Conservation (phyloP, 1,284 basidiomycete species). For the Sanghuangporus baumii region DNA sequence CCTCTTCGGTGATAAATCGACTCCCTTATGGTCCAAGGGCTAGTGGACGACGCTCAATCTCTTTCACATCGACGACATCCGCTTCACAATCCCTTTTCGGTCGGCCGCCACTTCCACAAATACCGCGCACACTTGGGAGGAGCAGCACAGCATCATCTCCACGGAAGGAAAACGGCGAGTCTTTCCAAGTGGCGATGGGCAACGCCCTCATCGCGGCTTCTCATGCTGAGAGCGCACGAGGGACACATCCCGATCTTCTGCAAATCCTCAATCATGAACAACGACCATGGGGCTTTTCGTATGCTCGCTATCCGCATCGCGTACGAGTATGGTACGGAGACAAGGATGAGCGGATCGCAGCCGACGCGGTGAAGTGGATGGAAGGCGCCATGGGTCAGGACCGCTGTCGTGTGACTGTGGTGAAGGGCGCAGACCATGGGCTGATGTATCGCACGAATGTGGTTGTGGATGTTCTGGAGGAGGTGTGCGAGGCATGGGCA, state of each 20-base stretch:
- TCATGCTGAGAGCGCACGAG: constrained; percentile 89
- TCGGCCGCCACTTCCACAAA: constrained; percentile 11
- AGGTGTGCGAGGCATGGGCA: constrained; percentile 53
- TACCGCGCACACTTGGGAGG: constrained; percentile 16
- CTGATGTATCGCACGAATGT: constrained; percentile 88
- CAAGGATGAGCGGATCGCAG: constrained; percentile 87
- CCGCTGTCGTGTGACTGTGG: constrained; percentile 72
- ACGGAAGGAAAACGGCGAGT: constrained; percentile 31
- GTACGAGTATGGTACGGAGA: constrained; percentile 93
- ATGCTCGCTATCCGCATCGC: constrained; percentile 69
- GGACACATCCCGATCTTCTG: constrained; percentile 86
- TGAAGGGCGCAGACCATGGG: constrained; percentile 85
- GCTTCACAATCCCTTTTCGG: constrained; percentile 9
- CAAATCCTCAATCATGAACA: constrained; percentile 86
- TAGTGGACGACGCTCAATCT: constrained; percentile 58
- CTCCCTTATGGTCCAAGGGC: constrained; percentile 29
- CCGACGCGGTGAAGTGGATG: constrained; percentile 88
- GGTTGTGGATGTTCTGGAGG: constrained; percentile 84
- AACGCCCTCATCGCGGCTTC: constrained; percentile 90
- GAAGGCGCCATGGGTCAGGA: constrained; percentile 77
- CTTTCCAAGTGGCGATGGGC: constrained; percentile 66
- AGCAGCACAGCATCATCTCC: constrained; percentile 22
- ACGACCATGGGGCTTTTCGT: constrained; percentile 81
- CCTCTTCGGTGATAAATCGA: neutral
- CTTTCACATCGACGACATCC: constrained; percentile 41